A percentile compares a stretch with the other conserved stretches of the same genome.
phyloP scores from a whole-genome alignment of 208 protist genomes.

The Leishmania arabica region DNA sequence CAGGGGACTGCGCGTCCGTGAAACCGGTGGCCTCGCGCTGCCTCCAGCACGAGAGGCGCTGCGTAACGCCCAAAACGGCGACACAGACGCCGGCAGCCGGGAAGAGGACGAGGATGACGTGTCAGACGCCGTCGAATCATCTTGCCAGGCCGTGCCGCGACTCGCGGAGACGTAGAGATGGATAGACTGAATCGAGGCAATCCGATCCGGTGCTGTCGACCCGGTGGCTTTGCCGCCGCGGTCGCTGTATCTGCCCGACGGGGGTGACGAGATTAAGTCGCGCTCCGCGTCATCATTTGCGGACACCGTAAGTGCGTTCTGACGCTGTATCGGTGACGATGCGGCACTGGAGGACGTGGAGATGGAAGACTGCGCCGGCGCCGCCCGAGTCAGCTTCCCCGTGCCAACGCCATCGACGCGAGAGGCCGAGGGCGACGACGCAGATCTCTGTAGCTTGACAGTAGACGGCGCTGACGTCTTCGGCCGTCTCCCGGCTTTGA shows the following conservation, averaged over 20 bases:
- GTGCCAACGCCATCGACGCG: not conserved
- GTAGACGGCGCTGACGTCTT: constrained; percentile 16
- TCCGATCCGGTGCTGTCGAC: constrained; percentile 12
- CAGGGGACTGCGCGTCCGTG: not conserved
- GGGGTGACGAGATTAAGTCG: constrained; percentile 21
- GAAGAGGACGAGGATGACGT: constrained; percentile 12
- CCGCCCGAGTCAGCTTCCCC: not conserved
- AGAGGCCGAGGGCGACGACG: not conserved
- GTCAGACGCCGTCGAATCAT: not conserved
- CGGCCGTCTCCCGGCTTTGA: not conserved
- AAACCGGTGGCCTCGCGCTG: not conserved
- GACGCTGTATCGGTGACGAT: not conserved
- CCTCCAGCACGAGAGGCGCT: not conserved
- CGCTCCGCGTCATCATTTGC: constrained; percentile 16
- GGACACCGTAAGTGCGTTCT: not conserved
- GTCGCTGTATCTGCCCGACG: not conserved
- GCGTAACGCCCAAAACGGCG: not conserved
- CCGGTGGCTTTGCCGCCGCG: not conserved
- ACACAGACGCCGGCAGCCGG: not conserved
- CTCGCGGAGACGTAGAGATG: constrained; percentile 40
- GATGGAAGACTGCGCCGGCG: not conserved
- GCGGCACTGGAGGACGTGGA: not conserved
- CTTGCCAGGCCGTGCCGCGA: constrained; percentile 29
- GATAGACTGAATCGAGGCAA: constrained; percentile 21
- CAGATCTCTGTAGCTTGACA: not conserved